phyloP scores from a whole-genome alignment of 148 eudicot species.

The Gaultheria prostrata region DNA sequence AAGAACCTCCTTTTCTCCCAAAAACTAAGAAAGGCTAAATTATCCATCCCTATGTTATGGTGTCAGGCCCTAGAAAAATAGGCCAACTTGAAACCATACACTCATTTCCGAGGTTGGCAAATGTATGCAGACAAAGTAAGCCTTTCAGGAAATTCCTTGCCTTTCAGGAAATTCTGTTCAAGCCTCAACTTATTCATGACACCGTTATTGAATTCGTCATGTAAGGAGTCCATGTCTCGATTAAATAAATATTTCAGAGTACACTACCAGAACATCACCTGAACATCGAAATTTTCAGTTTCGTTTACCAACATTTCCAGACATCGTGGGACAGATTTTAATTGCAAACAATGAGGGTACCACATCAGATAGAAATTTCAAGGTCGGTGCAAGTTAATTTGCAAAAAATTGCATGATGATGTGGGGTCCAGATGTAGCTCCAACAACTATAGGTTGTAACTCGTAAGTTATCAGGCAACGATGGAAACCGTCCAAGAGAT shows the following conservation, averaged over 20 bases:
- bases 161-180: too few species aligned
- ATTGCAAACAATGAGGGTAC: not conserved
- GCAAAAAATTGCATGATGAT: not conserved
- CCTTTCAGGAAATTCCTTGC: too few species aligned
- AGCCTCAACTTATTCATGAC: too few species aligned
- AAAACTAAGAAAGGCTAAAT: not conserved
- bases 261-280: not conserved
- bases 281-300: not conserved
- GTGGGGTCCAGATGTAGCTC: constrained; percentile 38
- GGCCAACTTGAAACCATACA: not conserved
- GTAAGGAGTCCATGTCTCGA: not conserved
- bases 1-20: not conserved
- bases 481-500: constrained; percentile 27
- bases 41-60: not conserved
- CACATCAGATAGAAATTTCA: not conserved
- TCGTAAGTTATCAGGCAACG: constrained; percentile 28
- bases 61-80: not conserved
- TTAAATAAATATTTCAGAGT: not conserved
- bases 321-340: not conserved
- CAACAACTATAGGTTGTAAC: constrained; percentile 13
- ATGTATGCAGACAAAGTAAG: not conserved
- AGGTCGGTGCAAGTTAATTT: not conserved
- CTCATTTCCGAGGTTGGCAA: not conserved
- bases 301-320: not conserved
- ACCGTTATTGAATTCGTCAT: not conserved